Evolutionary conservation across 768 basidiomycete genomes (phyloP), one percentile per base, ranked within the genome.

Genomic region (Fibroporia radiculosa): DNA sequence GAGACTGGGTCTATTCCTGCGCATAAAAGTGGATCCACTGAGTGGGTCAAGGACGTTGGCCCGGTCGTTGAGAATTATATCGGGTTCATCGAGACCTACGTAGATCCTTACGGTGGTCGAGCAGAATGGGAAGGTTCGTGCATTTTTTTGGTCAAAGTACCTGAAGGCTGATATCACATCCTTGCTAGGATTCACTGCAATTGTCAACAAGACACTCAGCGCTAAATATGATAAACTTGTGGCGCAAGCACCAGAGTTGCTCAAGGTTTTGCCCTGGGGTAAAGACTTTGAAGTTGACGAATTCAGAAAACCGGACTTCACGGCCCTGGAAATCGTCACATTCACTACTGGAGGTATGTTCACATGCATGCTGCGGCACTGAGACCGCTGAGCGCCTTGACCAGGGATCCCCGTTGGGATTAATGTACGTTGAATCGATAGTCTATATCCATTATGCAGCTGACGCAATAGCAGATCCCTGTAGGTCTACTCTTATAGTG

Each of bases 21-120:
- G 16, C 91, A 93, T 67, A 81, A 85, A 57, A 72, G 82, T 34
- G 90, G 75, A 0, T 89, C 86, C 0, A 74, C 65, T 23, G 69
- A 78, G 49, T 93, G 90, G 90, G 90, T 93, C 20, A 82, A 84
- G 62, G 90, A 93, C 57, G 66, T 87, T 18, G 84, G 88, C 0
- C 90, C 90, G 3, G 82, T 86, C 26, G 90, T 93, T 14, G 90
- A 93, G 62, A 84, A 79, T 24, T 91, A 92, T 61, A 80, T 92
- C 45, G 89, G 89, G 19, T 89, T 88, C 60, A 73, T 89, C 31
- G 86, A 89, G 70, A 89, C 83, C 1, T 64, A 64, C 22, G 82
- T 91, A 14, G 91, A 93, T 57, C 91, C 91, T 6, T 91, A 87
- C 48, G 91, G 90, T 27, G 83, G 77, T n/a, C 78, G 91, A 40